Evolutionary conservation across 2,329 filamentous ascomycete species (phyloP), one percentile per base, ranked within the genome.

Genomic region (Sporothrix pallida): DNA sequence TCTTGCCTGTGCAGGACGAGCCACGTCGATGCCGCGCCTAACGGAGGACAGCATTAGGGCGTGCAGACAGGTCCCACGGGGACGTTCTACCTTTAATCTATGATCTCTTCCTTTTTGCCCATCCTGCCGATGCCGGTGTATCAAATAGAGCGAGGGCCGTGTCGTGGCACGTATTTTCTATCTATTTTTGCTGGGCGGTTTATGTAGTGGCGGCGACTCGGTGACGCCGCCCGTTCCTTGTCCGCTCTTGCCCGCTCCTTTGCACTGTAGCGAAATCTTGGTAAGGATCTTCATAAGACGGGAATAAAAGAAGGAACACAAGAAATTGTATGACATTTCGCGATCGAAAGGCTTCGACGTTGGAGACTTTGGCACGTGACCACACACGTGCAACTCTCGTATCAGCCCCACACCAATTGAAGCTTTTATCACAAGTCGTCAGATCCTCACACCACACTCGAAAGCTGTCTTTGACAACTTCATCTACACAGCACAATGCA

Each of bases 371-470:
- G 10, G 17, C 23, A 60, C 72, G 68, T 73, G 72, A 71, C 1
- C 1, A 1, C 0, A 31, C 72, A 73, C 68, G 72, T 73, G 72
- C 31, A 42, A 13, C 23, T 58, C 48, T 37, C 31, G 23, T 17
- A 42, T 15, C 15, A 26, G 46, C 72, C 67, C 67, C 67, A 62
- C 44, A 26, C 17, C 42, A 15, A 48, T 48, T 48, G 62, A 70
- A 65, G 67, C 73, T 60, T 68, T 69, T 54, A 69, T 69, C 70
- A 46, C n/a, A n/a, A 62, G 7, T 54, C 15, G 31, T 50, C 52
- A 23, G 70, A 70, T 56, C n/a, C 73, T 74, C 73, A 73, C 56
- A 67, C 73, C 67, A 74, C 50, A 37, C 31, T n/a, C 37, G 52
- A 31, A 8, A 31, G 31, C 13, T 37, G 65, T 46, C 56, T 12